A percentile compares a stretch with the other conserved stretches of the same genome.
phyloP scores from a whole-genome alignment of 2,329 filamentous ascomycete genomes.

The Aureobasidium sp. region DNA sequence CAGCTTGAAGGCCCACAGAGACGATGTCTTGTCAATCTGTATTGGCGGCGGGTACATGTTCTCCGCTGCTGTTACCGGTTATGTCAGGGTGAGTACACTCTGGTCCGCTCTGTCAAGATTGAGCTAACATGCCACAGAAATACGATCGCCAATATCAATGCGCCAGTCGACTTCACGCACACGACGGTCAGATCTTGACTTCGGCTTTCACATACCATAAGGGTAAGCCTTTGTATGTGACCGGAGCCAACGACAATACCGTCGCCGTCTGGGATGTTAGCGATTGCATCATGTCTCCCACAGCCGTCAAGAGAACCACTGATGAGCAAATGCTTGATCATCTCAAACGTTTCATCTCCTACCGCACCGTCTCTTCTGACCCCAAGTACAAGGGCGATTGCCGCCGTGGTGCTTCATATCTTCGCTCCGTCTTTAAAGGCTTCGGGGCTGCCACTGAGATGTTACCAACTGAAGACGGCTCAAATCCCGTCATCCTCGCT shows the following conservation, averaged over 20 bases:
- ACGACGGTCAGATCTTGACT: slow-evolving; percentile 77
- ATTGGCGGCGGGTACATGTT: slow-evolving; percentile 80
- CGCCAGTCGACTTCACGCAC: slow-evolving; percentile 69
- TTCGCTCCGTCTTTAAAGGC: slow-evolving; percentile 83
- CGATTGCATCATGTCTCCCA: slow-evolving; percentile 42
- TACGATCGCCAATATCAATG: slow-evolving; percentile 78
- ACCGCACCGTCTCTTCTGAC: slow-evolving; percentile 82
- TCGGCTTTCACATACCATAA: slow-evolving; percentile 66
- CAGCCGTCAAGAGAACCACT: slow-evolving; percentile 42
- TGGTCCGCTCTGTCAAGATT: too few relatives aligned
- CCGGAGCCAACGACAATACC: slow-evolving; percentile 84
- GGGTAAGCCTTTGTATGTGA: slow-evolving; percentile 76
- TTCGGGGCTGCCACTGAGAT: slow-evolving; percentile 85
- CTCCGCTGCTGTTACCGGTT: slow-evolving; percentile 79
- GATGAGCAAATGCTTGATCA: slow-evolving; percentile 55
- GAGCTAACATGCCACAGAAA: slow-evolving; percentile 37
- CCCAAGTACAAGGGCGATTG: slow-evolving; percentile 86
- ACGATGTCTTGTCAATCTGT: slow-evolving; percentile 78
- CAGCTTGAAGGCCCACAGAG: slow-evolving; percentile 70
- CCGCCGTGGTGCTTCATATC: slow-evolving; percentile 80
- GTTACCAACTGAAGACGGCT: slow-evolving; percentile 65
- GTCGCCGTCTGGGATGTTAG: slow-evolving; percentile 80
- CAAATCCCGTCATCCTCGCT: slow-evolving; percentile 90
- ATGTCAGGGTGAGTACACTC: slow-evolving; percentile 57
- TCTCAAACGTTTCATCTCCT: slow-evolving; percentile 78